Base-by-base conservation (phyloP, 176 grass and related monocot species). In the Aegilops bicornis region DNA sequence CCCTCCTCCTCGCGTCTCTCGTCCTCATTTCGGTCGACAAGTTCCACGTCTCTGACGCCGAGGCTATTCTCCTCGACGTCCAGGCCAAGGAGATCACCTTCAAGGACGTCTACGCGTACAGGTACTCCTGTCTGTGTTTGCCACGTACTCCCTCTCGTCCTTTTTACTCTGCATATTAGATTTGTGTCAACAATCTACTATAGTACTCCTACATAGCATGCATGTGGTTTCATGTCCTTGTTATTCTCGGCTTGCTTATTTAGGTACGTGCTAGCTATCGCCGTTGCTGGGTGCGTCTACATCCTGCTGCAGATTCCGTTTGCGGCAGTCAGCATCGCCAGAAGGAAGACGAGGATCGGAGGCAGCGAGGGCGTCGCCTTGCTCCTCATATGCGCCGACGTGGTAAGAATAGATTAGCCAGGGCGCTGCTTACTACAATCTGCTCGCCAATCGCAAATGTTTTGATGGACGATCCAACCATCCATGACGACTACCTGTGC, bases 41-140 rank as follows among this genome's bases (percentile, higher is more conserved):
- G 45, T 9, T 76, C 79, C 52, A 12, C 20, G 33, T 70, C 8
- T 48, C 45, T 15, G 45, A 48, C 45, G 45, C 13, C 13, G 13
- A 48, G 45, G 45, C 45, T 15, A 15, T 48, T 48, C 13, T 48
- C 45, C 4, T 48, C 1, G 45, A 48, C 45, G 45, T 48, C 45
- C 45, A 1, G 45, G 45, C 45, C 1, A 48, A 48, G 45, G 45
- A 48, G 45, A 15, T 48, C 45, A 48, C 45, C 45, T 48, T 70
- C 73, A 88, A 37, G 73, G 52, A 79, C 30, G 4, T 72, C 22
- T 16, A 84, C 37, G 74, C 87, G 6, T 88, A 88, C 87, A 47
- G 61, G 62, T 48, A 48, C 45, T 48, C 45, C 4, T 47, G 45
- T 48, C 1, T 1, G 3, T 47, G 43, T 47, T 47, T 47, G 43